Evolutionary conservation across 2,329 filamentous ascomycete species (phyloP).

Genomic region (Zasmidium cellare): DNA sequence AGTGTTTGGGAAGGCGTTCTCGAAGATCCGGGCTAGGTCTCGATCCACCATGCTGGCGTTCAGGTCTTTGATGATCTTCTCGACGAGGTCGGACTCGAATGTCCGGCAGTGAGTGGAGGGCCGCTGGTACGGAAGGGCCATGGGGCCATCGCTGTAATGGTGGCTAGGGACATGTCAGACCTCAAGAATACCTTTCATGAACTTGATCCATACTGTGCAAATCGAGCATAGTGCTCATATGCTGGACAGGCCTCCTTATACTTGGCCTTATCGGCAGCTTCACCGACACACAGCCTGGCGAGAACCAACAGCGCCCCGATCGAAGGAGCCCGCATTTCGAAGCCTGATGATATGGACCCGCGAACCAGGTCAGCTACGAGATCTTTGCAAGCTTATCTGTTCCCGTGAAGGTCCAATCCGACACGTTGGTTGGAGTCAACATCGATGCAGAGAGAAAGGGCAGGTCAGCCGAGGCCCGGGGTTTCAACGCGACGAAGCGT

Average conservation of each 20-base stretch:
- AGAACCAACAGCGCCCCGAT: slow-evolving; percentile 30
- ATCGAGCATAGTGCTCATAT: slow-evolving; percentile 40
- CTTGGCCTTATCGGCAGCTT: slow-evolving; percentile 28
- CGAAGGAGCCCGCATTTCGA: slow-evolving; percentile 27
- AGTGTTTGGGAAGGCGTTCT: slow-evolving; percentile 76
- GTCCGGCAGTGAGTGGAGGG: slow-evolving; percentile 81
- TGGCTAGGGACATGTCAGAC: slow-evolving; percentile 51
- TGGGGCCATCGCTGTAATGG: slow-evolving; percentile 76
- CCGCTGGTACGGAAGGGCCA: slow-evolving; percentile 81
- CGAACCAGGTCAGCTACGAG: background rate
- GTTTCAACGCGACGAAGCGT: background rate
- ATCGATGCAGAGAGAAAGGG: background rate
- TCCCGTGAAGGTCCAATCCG: background rate
- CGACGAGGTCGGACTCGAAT: slow-evolving; percentile 82
- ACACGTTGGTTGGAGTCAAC: slow-evolving; percentile 6
- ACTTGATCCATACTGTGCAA: slow-evolving; percentile 33
- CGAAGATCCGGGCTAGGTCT: slow-evolving; percentile 88
- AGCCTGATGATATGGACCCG: background rate
- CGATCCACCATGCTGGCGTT: slow-evolving; percentile 77
- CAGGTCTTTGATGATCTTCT: slow-evolving; percentile 82
- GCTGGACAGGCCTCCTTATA: slow-evolving; percentile 40
- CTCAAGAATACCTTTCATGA: background rate
- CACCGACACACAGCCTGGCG: slow-evolving; percentile 30
- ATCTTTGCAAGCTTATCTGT: background rate
- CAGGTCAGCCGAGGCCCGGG: background rate